Percentiles rank a stretch among this genome's conserved stretches.
phyloP scores from a whole-genome alignment of 345 rosid species.

The Nephelium lappaceum region DNA sequence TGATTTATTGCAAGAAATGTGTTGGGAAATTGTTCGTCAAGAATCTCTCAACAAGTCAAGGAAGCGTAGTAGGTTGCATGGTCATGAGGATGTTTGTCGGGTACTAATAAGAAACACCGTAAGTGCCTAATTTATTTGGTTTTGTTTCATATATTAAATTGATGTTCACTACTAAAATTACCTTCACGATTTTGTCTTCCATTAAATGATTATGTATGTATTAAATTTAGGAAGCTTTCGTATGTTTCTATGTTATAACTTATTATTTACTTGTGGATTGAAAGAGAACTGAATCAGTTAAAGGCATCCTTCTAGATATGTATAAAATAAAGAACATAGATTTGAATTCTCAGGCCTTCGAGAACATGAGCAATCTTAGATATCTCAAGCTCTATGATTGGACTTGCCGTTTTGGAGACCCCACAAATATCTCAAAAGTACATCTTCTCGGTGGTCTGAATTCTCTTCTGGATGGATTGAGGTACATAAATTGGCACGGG shows the following conservation, averaged over 20 bases:
- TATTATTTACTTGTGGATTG: not conserved
- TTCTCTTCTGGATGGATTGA: not conserved
- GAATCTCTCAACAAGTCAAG: constrained; percentile 21
- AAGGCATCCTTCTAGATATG: constrained; percentile 35
- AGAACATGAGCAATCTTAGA: constrained; percentile 37
- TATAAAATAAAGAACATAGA: constrained; percentile 21
- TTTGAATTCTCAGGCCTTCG: constrained; percentile 24
- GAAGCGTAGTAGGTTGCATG: constrained; percentile 25
- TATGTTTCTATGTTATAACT: not conserved
- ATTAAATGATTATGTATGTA: no score
- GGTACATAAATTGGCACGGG: not conserved
- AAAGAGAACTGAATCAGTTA: constrained; percentile 35
- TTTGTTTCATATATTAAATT: not conserved
- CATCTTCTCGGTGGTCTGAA: not conserved
- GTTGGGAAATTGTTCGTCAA: constrained; percentile 33
- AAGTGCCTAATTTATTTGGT: not conserved
- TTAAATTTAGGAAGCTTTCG: no score
- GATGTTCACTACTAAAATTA: no score
- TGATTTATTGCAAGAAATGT: constrained; percentile 50
- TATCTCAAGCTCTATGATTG: constrained; percentile 31
- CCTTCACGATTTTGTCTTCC: no score
- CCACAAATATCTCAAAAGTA: not conserved
- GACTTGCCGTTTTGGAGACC: not conserved
- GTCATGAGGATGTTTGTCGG: constrained; percentile 15
- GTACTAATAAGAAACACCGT: constrained; percentile 19